Evolutionary conservation across 306 rosid genomes (phyloP), one percentile per base, ranked within the genome.

Genomic region (Rosa multiflora): DNA sequence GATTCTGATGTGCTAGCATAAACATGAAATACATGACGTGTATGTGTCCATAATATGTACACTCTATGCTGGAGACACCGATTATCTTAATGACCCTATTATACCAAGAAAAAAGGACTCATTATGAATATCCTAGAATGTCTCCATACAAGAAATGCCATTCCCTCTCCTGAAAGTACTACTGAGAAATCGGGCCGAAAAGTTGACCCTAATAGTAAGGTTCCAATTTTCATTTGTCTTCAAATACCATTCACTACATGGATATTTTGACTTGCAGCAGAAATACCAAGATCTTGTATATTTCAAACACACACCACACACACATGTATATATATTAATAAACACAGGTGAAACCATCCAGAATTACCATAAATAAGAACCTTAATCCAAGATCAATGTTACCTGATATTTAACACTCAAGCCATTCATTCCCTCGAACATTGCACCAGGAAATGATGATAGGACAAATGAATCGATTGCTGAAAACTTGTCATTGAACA

Each of bases 381-480:
- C 42, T 26, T 43, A 75, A 53, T 49, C 14, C 7, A 69, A 10
- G 37, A 37, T 52, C 20, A 75, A 67, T 67, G 70, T 7, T 92
- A 91, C 98, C 98, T 94, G 97, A 86, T 94, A 94, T 87, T 89
- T 88, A 75, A 86, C 88, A 82, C 93, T 92, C 85, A 94, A 86
- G n/a, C 98, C 98, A 75, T 92, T 94, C 83, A 87, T 86, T 10
- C 93, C 92, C 78, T 87, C 92, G 58, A 88, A 89, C 52, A 76
- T 81, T 74, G 92, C 92, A 79, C 90, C 92, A 29, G 81, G 81
- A 86, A 90, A 94, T 77, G 97, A 92, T 59, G 97, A 78, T 76
- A 92, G 88, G 66, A 94, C 82, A 80, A 94, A 94, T 44, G 97
- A 89, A 81, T 94, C 91, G 67, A 94, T 94, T 77, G 83, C 89